Conservation (phyloP, 352 stramenopile genomes). For the Globisporangium acanthophoron region DNA sequence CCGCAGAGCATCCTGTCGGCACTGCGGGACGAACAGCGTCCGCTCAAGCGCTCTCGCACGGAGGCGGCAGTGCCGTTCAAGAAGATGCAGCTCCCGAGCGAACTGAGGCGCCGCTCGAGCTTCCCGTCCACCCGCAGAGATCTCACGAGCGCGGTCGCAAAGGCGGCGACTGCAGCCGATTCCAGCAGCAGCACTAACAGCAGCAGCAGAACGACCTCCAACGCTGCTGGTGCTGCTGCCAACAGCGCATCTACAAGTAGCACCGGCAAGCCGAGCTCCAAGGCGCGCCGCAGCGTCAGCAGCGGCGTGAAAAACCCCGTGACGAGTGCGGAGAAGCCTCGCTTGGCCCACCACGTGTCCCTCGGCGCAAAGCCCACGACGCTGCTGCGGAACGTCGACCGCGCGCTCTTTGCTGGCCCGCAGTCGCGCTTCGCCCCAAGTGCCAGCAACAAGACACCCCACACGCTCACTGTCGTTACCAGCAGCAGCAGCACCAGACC, state of each 20-base stretch:
- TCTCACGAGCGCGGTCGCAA: constrained; percentile 2
- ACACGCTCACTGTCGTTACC: background rate
- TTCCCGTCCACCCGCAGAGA: constrained; percentile 12
- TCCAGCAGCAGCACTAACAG: constrained; percentile 6
- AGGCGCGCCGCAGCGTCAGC: constrained; percentile 3
- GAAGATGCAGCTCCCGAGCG: constrained; percentile 25
- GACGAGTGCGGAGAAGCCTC: constrained; percentile 7
- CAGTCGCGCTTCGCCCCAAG: constrained; percentile 15
- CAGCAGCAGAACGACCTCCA: background rate
- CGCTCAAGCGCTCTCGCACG: constrained; percentile 31
- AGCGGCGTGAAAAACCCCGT: background rate
- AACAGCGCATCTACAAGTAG: background rate
- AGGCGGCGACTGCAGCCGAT: background rate
- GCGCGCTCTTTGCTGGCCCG: constrained; percentile 13
- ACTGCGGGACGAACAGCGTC: constrained; percentile 45
- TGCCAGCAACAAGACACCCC: constrained; percentile 9
- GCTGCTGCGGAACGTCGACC: constrained; percentile 28
- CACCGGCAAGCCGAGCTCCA: background rate
- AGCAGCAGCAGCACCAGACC: background rate
- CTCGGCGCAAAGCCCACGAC: constrained; percentile 16
- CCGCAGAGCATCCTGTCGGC: constrained; percentile 57
- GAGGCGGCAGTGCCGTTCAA: constrained; percentile 37
- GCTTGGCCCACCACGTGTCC: constrained; percentile 8
- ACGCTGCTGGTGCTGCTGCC: background rate
- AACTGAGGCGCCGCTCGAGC: constrained; percentile 9